A percentile compares a stretch with the other conserved stretches of the same genome.
phyloP scores from a whole-genome alignment of 257 asterid species.

The Capsicum baccatum region DNA sequence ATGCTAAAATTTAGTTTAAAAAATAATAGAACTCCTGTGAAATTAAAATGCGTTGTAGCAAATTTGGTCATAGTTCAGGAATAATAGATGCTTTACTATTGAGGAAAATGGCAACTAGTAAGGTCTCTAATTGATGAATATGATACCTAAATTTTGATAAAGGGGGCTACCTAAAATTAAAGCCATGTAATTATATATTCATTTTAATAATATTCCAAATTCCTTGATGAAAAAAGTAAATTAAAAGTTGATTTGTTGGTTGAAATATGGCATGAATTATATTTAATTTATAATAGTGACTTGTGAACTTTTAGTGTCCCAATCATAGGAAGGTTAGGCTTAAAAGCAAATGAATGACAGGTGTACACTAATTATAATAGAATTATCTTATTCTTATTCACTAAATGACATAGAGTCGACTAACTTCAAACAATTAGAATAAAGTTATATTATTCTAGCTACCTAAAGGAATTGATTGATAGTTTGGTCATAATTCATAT shows the following conservation, averaged over 20 bases:
- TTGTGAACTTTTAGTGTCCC: conserved; percentile 29
- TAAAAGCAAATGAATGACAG: conserved; percentile 30
- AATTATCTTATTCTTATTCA: conserved; percentile 24
- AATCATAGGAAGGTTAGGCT: conserved; percentile 32
- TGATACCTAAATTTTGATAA: neutral
- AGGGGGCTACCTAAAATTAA: neutral
- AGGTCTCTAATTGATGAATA: neutral
- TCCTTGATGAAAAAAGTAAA: neutral
- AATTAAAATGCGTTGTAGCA: too few relatives aligned
- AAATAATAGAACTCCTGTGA: too few relatives aligned
- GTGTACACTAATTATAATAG: conserved; percentile 10
- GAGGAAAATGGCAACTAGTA: too few relatives aligned
- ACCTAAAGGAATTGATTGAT: neutral
- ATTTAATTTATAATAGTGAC: neutral
- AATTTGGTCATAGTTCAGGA: too few relatives aligned
- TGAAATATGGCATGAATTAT: conserved; percentile 16
- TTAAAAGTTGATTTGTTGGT: conserved; percentile 29
- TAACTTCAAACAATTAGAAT: neutral
- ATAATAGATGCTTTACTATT: too few relatives aligned
- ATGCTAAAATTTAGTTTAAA: too few relatives aligned
- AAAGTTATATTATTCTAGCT: conserved; percentile 22
- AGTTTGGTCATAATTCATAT: neutral
- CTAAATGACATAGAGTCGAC: conserved; percentile 26
- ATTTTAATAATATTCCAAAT: conserved; percentile 23
- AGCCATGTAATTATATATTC: neutral